Base-by-base conservation (phyloP, 2,329 filamentous ascomycete species). In the Hypoxylon sp. region DNA sequence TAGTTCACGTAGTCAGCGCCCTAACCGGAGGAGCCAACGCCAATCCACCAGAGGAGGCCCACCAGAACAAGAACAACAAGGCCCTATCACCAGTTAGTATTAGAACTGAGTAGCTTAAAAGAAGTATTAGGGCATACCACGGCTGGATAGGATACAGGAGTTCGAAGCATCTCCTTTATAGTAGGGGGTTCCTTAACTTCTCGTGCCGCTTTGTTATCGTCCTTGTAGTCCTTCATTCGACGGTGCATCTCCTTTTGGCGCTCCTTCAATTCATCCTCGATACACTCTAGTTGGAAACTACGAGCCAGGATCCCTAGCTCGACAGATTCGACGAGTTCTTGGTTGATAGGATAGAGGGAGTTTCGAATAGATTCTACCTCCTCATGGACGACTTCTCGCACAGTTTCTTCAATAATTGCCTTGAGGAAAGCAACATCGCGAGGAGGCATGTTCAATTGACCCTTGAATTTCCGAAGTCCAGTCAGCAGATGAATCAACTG, bases 401-500 rank as follows among this genome's bases (percentile, higher is more conserved):
- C 4, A 9, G 14, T 19, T 26, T 42, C 19, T 11, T 11, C 5
- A 9, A 53, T 6, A 4, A 17, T 31, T 33, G 2, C 4, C 24
- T 1, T 22, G 4, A 22, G 17, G 39, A 22, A 6, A 10, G 39
- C 9, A 3, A 22, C 31, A 37, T 53, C 31, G n/a, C 17, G 8
- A n/a, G 13, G 13, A 1, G 9, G 5, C 29, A 35, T 11, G 48
- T 26, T 22, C 8, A 3, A 10, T 22, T 17, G 29, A 29, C 9
- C 55, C 19, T 37, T 29, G 22, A 52, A 3, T 33, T 26, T 22
- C 35, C 13, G 42, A 53, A 54, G 54, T 59, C 62, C 62, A 65
- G 42, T 59, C 62, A 65, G 62, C 54, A 54, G 42, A 54, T 33
- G 48, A 54, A 65, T 59, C 54, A 17, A 59, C 54, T 54, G 52